phyloP scores from a whole-genome alignment of 2,329 filamentous ascomycete genomes.

The Fusarium burgessii region DNA sequence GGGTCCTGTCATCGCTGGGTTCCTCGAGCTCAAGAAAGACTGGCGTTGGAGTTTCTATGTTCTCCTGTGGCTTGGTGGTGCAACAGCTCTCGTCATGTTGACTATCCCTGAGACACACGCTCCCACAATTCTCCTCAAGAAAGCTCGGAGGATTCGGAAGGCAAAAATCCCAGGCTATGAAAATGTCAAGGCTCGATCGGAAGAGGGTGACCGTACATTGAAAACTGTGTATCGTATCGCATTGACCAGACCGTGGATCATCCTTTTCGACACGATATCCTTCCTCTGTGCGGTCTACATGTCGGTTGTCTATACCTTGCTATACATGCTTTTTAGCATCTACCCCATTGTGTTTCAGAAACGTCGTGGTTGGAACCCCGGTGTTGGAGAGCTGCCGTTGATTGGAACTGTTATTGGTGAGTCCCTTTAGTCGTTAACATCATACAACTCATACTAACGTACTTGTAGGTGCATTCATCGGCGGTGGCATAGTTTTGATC shows the following conservation, averaged over 20 bases:
- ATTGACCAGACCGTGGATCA: conserved; percentile 72
- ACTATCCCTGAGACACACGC: conserved; percentile 88
- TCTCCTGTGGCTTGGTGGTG: conserved; percentile 77
- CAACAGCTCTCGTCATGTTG: conserved; percentile 82
- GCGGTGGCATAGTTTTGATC: conserved; percentile 31
- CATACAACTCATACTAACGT: background rate
- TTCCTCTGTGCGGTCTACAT: conserved; percentile 84
- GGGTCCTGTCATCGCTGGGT: conserved; percentile 70
- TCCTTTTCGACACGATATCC: conserved; percentile 86
- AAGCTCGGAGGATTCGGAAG: conserved; percentile 33
- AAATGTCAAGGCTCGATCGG: conserved; percentile 26
- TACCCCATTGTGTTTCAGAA: conserved; percentile 72
- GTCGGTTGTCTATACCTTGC: conserved; percentile 77
- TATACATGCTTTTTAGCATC: conserved; percentile 80
- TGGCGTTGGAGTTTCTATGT: conserved; percentile 64
- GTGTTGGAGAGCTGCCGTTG: conserved; percentile 37
- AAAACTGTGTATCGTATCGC: conserved; percentile 72
- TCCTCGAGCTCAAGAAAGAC: conserved; percentile 72
- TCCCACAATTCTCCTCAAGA: conserved; percentile 71
- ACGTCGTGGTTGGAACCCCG: conserved; percentile 51
- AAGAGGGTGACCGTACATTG: conserved; percentile 15
- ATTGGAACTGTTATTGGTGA: conserved; percentile 35
- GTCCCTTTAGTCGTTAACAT: background rate
- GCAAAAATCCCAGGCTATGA: conserved; percentile 32
- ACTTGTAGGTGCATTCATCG: conserved; percentile 23